Conservation (phyloP, 2,329 filamentous ascomycete genomes). For the Exophiala sp. region DNA sequence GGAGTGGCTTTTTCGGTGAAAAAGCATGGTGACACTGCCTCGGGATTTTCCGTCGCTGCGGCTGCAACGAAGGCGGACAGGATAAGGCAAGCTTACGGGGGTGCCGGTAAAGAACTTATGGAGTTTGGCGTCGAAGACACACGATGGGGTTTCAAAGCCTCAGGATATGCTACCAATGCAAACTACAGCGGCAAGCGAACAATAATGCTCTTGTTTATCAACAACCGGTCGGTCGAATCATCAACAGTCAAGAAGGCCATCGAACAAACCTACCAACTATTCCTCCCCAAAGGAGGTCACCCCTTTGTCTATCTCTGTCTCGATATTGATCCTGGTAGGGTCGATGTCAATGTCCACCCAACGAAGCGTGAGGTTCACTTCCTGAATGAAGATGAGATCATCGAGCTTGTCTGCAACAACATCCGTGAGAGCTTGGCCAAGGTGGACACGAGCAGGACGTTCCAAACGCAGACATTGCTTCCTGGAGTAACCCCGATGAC, state of each 20-base stretch:
- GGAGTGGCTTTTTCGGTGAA: constrained; percentile 96
- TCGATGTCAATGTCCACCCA: constrained; percentile 96
- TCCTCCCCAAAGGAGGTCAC: constrained; percentile 88
- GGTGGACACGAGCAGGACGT: constrained; percentile 90
- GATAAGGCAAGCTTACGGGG: constrained; percentile 86
- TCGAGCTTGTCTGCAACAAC: constrained; percentile 76
- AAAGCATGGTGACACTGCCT: constrained; percentile 84
- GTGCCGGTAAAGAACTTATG: constrained; percentile 79
- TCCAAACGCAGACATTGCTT: constrained; percentile 87
- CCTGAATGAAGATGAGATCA: constrained; percentile 94
- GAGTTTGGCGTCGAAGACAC: constrained; percentile 68
- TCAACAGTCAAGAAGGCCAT: constrained; percentile 81
- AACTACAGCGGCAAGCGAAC: constrained; percentile 94
- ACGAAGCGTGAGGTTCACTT: constrained; percentile 98
- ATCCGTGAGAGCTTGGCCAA: constrained; percentile 74
- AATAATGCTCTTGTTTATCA: constrained; percentile 86
- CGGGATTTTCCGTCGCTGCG: constrained; percentile 74
- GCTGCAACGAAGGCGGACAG: constrained; percentile 72
- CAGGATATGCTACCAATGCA: constrained; percentile 81
- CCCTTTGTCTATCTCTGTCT: constrained; percentile 91
- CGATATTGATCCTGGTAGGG: constrained; percentile 84
- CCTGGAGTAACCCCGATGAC: constrained; percentile 57
- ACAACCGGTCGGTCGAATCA: constrained; percentile 90
- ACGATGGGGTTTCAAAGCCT: constrained; percentile 78
- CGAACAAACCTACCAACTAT: constrained; percentile 82